These are phyloP conservation scores for Eimeria necatrix DNA, from an alignment of 169 alveolate genomes.

Conservation along the genomic window DNA sequence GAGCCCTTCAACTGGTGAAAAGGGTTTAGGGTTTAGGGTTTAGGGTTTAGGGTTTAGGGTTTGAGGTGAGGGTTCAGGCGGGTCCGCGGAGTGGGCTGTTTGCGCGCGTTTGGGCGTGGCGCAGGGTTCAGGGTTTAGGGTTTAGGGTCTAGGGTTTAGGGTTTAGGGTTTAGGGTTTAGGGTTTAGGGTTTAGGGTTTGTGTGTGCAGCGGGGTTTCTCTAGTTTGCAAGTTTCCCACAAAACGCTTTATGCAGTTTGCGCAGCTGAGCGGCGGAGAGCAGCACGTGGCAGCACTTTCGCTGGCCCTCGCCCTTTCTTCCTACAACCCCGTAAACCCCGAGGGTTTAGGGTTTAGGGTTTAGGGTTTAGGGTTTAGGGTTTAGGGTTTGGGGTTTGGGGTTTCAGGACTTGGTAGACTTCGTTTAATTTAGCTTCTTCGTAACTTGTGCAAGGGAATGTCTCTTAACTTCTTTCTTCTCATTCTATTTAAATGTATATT, in stretches of 20 bases:
- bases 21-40: no score
- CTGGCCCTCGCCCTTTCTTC: constrained; percentile 63
- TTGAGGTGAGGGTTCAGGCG: no score
- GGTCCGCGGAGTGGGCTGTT: no score
- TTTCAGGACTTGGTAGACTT: background rate
- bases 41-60: no score
- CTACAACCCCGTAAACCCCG: constrained; percentile 14
- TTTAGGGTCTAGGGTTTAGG: no score
- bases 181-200: background rate
- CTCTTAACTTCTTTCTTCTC: no score
- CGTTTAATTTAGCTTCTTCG: no score
- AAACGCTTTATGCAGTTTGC: constrained; percentile 60
- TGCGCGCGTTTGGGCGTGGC: no score
- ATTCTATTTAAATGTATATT: no score
- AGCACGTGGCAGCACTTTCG: constrained; percentile 39
- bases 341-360: background rate
- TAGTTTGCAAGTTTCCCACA: constrained; percentile 61
- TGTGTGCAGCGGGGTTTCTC: constrained; percentile 49
- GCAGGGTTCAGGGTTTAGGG: no score
- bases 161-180: background rate
- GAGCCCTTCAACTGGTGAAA: constrained; percentile 39
- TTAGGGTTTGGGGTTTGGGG: background rate
- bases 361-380: background rate
- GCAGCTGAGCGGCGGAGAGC: constrained; percentile 76
- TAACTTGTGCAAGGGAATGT: no score